Conservation (phyloP, 192 early-diverging fungal species). For the Dimargaris verticillata region DNA sequence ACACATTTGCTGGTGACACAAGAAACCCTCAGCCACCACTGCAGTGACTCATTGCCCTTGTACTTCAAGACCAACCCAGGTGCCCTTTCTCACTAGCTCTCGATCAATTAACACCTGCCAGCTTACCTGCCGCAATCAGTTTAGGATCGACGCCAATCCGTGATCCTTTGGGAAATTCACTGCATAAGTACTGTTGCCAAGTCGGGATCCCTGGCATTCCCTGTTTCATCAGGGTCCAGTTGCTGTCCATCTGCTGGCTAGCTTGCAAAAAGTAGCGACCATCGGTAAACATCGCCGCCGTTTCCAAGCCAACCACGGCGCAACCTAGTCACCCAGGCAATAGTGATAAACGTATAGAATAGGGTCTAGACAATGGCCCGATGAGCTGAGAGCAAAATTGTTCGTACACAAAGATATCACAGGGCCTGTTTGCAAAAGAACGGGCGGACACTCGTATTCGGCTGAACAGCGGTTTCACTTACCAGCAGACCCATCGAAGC, state of each 20-base stretch:
- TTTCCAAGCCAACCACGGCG: constrained; percentile 63
- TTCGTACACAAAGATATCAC: too few relatives aligned
- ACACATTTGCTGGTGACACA: too few relatives aligned
- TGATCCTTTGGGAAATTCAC: constrained; percentile 49
- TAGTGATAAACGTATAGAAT: background rate
- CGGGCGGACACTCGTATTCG: too few relatives aligned
- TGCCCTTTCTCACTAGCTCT: too few relatives aligned
- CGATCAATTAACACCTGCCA: background rate
- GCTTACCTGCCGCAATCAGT: constrained; percentile 56
- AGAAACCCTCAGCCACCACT: too few relatives aligned
- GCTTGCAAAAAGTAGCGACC: constrained; percentile 97
- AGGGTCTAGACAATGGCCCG: too few relatives aligned
- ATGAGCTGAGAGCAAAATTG: too few relatives aligned
- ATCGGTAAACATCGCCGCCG: constrained; percentile 87
- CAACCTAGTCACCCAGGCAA: constrained; percentile 29
- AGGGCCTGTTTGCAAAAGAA: too few relatives aligned
- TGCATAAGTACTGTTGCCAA: constrained; percentile 73
- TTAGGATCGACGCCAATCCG: constrained; percentile 87
- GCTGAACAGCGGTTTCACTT: background rate
- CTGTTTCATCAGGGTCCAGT: constrained; percentile 90
- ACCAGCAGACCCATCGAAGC: constrained; percentile 97
- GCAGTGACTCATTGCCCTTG: too few relatives aligned
- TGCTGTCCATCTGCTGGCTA: constrained; percentile 70
- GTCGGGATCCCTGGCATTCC: constrained; percentile 75
- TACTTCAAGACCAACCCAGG: too few relatives aligned